These are phyloP conservation scores for Fusarium setosum DNA, from an alignment of 2,329 filamentous ascomycete species.

Conservation along the genomic window DNA sequence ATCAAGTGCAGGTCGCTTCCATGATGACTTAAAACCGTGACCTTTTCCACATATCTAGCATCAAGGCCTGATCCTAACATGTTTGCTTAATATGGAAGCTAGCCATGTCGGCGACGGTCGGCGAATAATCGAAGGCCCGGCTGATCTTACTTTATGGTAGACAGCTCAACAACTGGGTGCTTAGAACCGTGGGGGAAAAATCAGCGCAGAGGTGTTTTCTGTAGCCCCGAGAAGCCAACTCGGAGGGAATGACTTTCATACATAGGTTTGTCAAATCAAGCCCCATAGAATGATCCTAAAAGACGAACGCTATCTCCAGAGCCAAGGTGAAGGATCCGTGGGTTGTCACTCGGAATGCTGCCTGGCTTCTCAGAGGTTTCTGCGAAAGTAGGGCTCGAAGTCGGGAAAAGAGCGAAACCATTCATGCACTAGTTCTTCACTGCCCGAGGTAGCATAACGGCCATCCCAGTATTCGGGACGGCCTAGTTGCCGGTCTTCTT, in stretches of 20 bases:
- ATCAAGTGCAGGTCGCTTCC: too few species aligned
- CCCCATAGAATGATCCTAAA: not conserved
- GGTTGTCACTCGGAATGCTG: constrained; percentile 45
- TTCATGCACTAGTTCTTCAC: constrained; percentile 58
- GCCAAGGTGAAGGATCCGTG: constrained; percentile 65
- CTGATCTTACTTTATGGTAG: too few species aligned
- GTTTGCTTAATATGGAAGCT: too few species aligned
- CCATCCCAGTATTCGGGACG: constrained; percentile 62
- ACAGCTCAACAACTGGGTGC: too few species aligned
- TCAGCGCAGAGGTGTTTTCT: constrained; percentile 65
- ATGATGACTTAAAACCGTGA: too few species aligned
- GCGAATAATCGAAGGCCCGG: too few species aligned
- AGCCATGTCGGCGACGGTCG: too few species aligned
- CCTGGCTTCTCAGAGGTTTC: constrained; percentile 49
- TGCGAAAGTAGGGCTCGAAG: constrained; percentile 59
- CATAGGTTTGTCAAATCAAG: not conserved
- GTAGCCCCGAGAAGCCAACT: constrained; percentile 61
- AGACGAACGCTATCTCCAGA: constrained; percentile 67
- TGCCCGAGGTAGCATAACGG: constrained; percentile 55
- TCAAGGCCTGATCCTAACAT: too few species aligned
- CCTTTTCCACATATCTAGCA: too few species aligned
- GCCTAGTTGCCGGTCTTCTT: constrained; percentile 44
- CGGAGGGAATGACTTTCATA: constrained; percentile 60
- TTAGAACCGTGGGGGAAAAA: constrained; percentile 66
- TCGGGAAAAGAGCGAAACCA: constrained; percentile 64